Percentiles rank a stretch among this genome's conserved stretches.
phyloP scores from a whole-genome alignment of 805 yeast species.

The Spathaspora passalidarum region DNA sequence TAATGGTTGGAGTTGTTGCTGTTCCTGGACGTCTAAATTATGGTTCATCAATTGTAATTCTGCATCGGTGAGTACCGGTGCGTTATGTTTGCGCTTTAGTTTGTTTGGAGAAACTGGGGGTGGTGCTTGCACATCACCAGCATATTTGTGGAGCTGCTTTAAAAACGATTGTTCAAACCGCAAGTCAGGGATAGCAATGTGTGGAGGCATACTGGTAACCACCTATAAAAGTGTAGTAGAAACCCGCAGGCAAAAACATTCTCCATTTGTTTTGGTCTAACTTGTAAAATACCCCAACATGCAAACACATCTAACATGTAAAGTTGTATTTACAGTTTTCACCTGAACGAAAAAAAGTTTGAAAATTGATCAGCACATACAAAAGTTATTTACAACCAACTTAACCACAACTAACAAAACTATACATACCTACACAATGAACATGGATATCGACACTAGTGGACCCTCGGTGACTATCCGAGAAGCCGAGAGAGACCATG shows the following conservation, averaged over 20 bases:
- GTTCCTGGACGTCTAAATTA: slow-evolving; percentile 14
- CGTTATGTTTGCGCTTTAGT: not conserved
- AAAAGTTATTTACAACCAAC: not conserved
- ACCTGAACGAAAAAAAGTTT: not conserved
- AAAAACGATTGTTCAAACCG: slow-evolving; percentile 64
- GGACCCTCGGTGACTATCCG: slow-evolving; percentile 88
- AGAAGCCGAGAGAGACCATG: slow-evolving; percentile 79
- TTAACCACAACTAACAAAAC: not conserved
- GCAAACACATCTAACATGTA: too few relatives aligned
- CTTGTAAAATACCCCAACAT: not conserved
- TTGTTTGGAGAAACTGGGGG: slow-evolving; percentile 4
- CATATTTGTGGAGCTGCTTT: slow-evolving; percentile 27
- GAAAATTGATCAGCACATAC: not conserved
- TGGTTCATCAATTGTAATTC: slow-evolving; percentile 17
- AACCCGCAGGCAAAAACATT: too few relatives aligned
- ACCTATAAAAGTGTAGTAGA: too few relatives aligned
- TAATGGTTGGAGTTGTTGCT: slow-evolving; percentile 19
- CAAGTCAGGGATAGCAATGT: slow-evolving; percentile 51
- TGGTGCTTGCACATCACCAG: slow-evolving; percentile 15
- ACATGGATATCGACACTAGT: slow-evolving; percentile 23
- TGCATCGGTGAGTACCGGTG: slow-evolving; percentile 13
- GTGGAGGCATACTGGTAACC: not conserved
- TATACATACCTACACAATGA: not conserved
- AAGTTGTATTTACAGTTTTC: not conserved
- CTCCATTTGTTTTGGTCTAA: too few relatives aligned